Evolutionary conservation across 257 asterid genomes (phyloP).

Genomic region (Ilex asprella): DNA sequence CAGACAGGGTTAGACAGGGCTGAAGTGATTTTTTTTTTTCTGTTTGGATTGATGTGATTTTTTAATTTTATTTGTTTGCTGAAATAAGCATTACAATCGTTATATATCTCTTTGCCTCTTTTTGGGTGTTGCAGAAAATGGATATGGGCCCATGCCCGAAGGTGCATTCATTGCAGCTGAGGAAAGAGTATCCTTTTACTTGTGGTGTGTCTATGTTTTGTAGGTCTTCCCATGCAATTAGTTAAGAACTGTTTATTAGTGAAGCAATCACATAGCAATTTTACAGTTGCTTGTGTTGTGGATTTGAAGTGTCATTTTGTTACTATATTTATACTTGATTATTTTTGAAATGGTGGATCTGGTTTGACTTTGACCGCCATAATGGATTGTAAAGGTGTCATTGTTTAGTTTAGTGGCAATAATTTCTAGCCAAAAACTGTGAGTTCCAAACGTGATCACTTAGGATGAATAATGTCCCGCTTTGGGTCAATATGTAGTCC

Average conservation of each 20-base stretch:
- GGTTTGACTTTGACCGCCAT: no score
- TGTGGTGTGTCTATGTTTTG: not conserved
- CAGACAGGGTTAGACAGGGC: no score
- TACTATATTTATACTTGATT: no score
- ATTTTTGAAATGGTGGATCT: no score
- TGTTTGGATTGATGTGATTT: not conserved
- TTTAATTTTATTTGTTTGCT: conserved; percentile 2
- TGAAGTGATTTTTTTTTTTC: conserved; percentile 3
- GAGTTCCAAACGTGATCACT: no score
- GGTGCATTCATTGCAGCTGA: conserved; percentile 85
- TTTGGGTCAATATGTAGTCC: no score
- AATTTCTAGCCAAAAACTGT: no score
- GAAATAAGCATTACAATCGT: not conserved
- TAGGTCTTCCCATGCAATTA: not conserved
- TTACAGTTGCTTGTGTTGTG: no score
- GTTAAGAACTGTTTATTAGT: not conserved
- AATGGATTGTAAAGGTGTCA: no score
- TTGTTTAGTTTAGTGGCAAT: no score
- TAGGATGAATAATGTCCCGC: no score
- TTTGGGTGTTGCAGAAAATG: conserved; percentile 63
- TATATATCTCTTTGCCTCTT: not conserved
- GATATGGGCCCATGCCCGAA: conserved; percentile 94
- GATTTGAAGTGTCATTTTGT: no score
- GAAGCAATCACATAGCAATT: not conserved
- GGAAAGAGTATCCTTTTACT: conserved; percentile 81